phyloP scores from a whole-genome alignment of 805 yeast genomes.

The Candida methanosorbosa region DNA sequence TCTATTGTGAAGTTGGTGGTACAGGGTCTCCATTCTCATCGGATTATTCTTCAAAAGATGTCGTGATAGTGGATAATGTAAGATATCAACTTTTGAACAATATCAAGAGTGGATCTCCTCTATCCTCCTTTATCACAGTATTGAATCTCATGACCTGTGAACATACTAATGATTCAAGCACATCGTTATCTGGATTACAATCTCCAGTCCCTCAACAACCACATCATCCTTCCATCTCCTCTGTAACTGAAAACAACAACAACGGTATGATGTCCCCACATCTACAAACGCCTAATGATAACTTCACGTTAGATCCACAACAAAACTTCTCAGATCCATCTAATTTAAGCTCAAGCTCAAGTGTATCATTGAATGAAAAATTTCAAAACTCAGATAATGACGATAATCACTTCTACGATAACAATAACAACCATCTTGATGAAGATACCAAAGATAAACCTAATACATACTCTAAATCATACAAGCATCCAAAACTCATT shows the following conservation, averaged over 20 bases:
- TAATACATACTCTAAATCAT: too few species aligned
- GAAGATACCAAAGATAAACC: background rate
- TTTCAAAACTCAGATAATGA: background rate
- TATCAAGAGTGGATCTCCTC: slow-evolving; percentile 75
- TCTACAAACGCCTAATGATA: background rate
- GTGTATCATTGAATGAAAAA: too few species aligned
- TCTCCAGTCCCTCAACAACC: background rate
- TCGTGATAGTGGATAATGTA: slow-evolving; percentile 43
- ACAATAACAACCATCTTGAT: background rate
- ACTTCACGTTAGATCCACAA: background rate
- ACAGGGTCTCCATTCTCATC: slow-evolving; percentile 16
- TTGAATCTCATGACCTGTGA: slow-evolving; percentile 54
- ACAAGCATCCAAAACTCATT: slow-evolving; percentile 29
- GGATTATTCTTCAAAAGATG: slow-evolving; percentile 28
- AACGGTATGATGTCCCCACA: background rate
- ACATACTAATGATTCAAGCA: background rate
- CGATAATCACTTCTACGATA: background rate
- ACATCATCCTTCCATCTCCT: background rate
- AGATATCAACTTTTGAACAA: slow-evolving; percentile 70
- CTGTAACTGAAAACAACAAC: too few species aligned
- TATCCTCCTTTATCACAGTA: slow-evolving; percentile 76
- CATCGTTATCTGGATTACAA: background rate
- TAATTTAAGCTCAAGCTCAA: too few species aligned
- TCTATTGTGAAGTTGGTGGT: slow-evolving; percentile 49
- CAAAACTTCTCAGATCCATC: background rate